Evolutionary conservation across 2,329 filamentous ascomycete species (phyloP).

Genomic region (Monosporascus sp.): DNA sequence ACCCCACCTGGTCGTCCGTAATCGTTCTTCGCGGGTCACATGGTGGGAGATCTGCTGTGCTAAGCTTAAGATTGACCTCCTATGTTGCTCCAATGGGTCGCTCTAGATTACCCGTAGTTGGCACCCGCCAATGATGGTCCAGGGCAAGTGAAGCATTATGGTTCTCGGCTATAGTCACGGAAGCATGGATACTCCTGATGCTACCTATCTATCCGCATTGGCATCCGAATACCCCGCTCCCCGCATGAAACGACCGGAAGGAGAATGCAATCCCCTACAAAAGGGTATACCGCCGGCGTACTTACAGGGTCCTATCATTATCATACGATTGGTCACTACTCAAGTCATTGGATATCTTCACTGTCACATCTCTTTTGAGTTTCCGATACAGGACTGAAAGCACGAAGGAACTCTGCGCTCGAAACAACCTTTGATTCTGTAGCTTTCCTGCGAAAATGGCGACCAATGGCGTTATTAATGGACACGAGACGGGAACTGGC

Average conservation of each 20-base stretch:
- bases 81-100: background rate
- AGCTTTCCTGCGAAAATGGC: slow-evolving; percentile 9
- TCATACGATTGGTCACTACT: background rate
- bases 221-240: background rate
- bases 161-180: background rate
- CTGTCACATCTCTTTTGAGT: background rate
- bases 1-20: too few species aligned
- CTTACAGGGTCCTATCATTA: too few species aligned
- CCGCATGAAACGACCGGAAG: background rate
- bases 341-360: background rate
- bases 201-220: background rate
- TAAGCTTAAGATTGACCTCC: background rate
- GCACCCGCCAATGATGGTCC: background rate
- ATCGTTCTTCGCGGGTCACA: too few species aligned
- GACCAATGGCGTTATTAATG: slow-evolving; percentile 10
- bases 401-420: background rate
- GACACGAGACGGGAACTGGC: slow-evolving; percentile 29
- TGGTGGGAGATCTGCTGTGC: background rate
- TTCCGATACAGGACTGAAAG: background rate
- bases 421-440: too few species aligned
- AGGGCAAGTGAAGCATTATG: background rate
- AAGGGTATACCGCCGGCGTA: background rate
- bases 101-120: background rate
- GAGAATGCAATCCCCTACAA: background rate
- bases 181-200: background rate